A percentile compares a stretch with the other conserved stretches of the same genome.
Conservation (phyloP, 192 early-diverging fungal species). For the Mortierella hygrophila region DNA sequence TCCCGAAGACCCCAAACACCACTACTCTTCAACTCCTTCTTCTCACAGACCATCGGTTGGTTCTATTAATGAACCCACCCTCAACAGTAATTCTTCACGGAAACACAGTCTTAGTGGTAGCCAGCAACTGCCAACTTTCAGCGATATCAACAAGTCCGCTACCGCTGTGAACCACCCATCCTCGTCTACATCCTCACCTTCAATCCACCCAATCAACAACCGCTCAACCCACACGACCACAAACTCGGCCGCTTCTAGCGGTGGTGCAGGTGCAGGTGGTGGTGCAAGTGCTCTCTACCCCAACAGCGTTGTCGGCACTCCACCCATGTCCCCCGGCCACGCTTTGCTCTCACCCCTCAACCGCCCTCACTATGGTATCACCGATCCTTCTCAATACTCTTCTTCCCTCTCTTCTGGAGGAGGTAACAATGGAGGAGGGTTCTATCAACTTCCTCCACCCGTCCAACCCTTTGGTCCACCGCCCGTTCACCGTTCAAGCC, state of each 20-base stretch:
- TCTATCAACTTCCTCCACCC: conserved; percentile 52
- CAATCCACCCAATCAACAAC: conserved; percentile 7
- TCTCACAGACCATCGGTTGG: not conserved
- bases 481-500: conserved; percentile 4
- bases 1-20: conserved; percentile 43
- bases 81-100: not conserved
- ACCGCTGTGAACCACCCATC: not conserved
- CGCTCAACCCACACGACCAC: not conserved
- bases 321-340: conserved; percentile 51
- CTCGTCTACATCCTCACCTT: conserved; percentile 13
- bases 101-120: not conserved
- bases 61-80: not conserved
- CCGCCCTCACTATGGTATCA: conserved; percentile 40
- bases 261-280: not conserved
- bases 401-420: conserved; percentile 18
- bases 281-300: conserved; percentile 25
- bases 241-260: not conserved
- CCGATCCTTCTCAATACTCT: conserved; percentile 50
- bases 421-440: not conserved
- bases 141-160: conserved; percentile 22
- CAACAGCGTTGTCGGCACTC: conserved; percentile 24
- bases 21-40: not conserved
- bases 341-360: conserved; percentile 36
- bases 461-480: conserved; percentile 27
- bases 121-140: conserved; percentile 40